These are phyloP conservation scores for Pichia paraexigua DNA, from an alignment of 805 yeast genomes.

Conservation along the genomic window DNA sequence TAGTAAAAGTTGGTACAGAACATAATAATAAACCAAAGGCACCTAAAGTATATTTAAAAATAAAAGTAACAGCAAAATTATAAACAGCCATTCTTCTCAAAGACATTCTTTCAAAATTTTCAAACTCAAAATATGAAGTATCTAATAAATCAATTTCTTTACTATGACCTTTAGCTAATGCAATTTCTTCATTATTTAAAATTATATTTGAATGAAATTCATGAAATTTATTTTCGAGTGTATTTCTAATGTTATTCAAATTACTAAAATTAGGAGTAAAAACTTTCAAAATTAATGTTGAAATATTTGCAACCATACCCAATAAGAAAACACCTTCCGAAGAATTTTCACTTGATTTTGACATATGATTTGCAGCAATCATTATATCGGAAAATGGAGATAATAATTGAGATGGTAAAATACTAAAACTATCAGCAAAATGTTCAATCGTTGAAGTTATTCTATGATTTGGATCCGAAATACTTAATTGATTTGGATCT, in stretches of 20 bases:
- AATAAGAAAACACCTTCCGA: constrained; percentile 74
- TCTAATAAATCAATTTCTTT: constrained; percentile 75
- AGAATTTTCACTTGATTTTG: constrained; percentile 55
- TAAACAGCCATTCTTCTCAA: constrained; percentile 66
- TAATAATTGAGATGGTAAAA: constrained; percentile 73
- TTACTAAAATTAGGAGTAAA: constrained; percentile 89
- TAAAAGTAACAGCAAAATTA: constrained; percentile 78
- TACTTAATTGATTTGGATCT: constrained; percentile 18
- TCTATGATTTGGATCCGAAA: constrained; percentile 75
- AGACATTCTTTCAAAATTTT: constrained; percentile 67
- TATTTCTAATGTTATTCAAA: constrained; percentile 65
- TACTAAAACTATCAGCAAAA: constrained; percentile 61
- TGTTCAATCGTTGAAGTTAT: constrained; percentile 74
- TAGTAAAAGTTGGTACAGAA: constrained; percentile 72
- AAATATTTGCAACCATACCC: constrained; percentile 72
- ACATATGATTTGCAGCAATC: constrained; percentile 71
- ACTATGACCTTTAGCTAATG: constrained; percentile 71
- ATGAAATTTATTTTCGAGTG: constrained; percentile 78
- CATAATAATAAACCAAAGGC: constrained; percentile 87
- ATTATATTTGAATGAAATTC: constrained; percentile 77
- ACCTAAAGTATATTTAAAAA: constrained; percentile 91
- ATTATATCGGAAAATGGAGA: constrained; percentile 77
- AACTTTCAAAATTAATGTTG: constrained; percentile 63
- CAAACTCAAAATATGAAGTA: constrained; percentile 71
- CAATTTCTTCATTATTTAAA: constrained; percentile 77